Evolutionary conservation across 305 asterid genomes (phyloP).

Genomic region (Fraxinus velutina): DNA sequence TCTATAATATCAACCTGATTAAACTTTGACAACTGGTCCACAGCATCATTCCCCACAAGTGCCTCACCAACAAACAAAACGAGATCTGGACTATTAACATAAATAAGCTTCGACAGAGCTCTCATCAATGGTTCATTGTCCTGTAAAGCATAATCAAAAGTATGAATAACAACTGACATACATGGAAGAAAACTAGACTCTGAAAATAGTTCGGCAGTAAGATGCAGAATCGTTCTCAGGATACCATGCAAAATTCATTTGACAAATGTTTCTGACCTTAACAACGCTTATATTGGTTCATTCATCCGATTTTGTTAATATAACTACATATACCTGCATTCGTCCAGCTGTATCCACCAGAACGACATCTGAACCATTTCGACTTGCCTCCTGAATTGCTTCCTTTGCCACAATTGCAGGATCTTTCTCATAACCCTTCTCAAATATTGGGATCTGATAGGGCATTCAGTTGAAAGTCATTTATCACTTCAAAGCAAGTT

Average conservation of each 20-base stretch:
- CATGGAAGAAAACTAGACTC: slow-evolving; percentile 3
- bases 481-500: slow-evolving; percentile 2
- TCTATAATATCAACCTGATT: slow-evolving; percentile 54
- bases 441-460: slow-evolving; percentile 80
- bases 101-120: slow-evolving; percentile 86
- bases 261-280: not conserved
- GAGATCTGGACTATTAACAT: slow-evolving; percentile 79
- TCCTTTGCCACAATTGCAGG: slow-evolving; percentile 95
- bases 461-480: slow-evolving; percentile 13
- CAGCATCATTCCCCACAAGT: slow-evolving; percentile 94
- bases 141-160: slow-evolving; percentile 36
- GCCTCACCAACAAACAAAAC: slow-evolving; percentile 96
- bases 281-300: not conserved
- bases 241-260: not conserved
- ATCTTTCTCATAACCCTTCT: slow-evolving; percentile 97
- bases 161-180: not conserved
- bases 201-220: not conserved
- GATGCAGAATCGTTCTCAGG: not conserved
- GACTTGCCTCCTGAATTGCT: slow-evolving; percentile 87
- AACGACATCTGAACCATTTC: slow-evolving; percentile 90
- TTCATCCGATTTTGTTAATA: not conserved
- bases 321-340: slow-evolving; percentile 66
- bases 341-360: slow-evolving; percentile 97
- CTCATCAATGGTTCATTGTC: slow-evolving; percentile 97
- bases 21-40: slow-evolving; percentile 85